A percentile compares a stretch with the other conserved stretches of the same genome.
phyloP scores from a whole-genome alignment of 176 grass and related monocot species.

The Carex parvula region DNA sequence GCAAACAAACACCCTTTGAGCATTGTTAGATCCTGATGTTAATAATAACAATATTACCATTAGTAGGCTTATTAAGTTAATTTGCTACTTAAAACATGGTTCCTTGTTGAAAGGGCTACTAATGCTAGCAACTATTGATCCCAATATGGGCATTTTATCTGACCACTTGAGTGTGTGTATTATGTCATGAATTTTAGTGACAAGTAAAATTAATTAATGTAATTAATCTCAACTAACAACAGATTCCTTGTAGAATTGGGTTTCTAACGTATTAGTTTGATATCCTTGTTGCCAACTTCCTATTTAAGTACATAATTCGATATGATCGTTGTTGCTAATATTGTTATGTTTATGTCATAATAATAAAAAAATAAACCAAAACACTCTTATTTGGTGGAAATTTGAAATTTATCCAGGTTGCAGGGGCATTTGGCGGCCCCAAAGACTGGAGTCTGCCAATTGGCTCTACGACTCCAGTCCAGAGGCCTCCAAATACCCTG shows the following conservation, averaged over 20 bases:
- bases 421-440: too few relatives aligned
- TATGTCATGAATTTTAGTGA: slow-evolving; percentile 39
- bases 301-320: too few relatives aligned
- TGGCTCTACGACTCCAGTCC: too few relatives aligned
- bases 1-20: neutral
- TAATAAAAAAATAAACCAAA: too few relatives aligned
- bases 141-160: neutral
- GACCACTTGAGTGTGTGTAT: slow-evolving; percentile 31
- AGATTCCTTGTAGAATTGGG: slow-evolving; percentile 44
- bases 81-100: slow-evolving; percentile 3
- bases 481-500: too few relatives aligned
- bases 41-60: neutral
- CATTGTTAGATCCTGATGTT: neutral
- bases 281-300: neutral
- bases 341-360: too few relatives aligned
- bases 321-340: too few relatives aligned
- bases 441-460: too few relatives aligned
- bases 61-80: neutral
- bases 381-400: too few relatives aligned
- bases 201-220: slow-evolving; percentile 22
- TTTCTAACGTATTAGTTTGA: slow-evolving; percentile 30
- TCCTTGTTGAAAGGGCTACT: slow-evolving; percentile 16
- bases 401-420: too few relatives aligned
- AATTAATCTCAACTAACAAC: slow-evolving; percentile 42
- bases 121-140: neutral